phyloP scores from a whole-genome alignment of 306 rosid species.

The Purshia tridentata region DNA sequence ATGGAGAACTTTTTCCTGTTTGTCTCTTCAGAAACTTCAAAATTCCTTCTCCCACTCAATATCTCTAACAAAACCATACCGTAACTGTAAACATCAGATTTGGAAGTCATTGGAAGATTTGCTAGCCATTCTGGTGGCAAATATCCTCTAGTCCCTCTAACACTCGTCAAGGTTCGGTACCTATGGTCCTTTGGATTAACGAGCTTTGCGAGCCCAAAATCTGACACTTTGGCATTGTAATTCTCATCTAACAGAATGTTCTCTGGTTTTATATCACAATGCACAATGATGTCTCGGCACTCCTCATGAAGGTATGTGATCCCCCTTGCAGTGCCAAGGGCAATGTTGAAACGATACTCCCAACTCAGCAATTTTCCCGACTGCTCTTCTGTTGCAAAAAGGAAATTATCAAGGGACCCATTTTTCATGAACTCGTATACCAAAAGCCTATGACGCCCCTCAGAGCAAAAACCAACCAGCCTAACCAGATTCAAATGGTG shows the following conservation, averaged over 20 bases:
- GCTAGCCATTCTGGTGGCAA: slow-evolving; percentile 93
- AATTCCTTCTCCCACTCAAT: slow-evolving; percentile 79
- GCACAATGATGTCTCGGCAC: slow-evolving; percentile 85
- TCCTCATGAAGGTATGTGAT: slow-evolving; percentile 90
- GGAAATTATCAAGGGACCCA: slow-evolving; percentile 64
- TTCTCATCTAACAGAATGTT: slow-evolving; percentile 80
- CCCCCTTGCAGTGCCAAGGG: slow-evolving; percentile 82
- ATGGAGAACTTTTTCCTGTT: slow-evolving; percentile 55
- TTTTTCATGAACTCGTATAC: slow-evolving; percentile 90
- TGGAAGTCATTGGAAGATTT: slow-evolving; percentile 70
- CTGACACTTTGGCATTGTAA: slow-evolving; percentile 73
- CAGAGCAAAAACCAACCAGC: slow-evolving; percentile 86
- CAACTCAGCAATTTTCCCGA: slow-evolving; percentile 59
- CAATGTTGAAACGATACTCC: slow-evolving; percentile 63
- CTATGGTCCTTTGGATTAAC: slow-evolving; percentile 52
- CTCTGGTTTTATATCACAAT: slow-evolving; percentile 87
- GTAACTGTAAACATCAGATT: slow-evolving; percentile 71
- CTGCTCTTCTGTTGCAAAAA: slow-evolving; percentile 43
- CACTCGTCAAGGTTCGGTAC: slow-evolving; percentile 63
- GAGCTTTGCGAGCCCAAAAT: slow-evolving; percentile 87
- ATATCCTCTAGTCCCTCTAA: slow-evolving; percentile 80
- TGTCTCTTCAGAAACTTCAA: slow-evolving; percentile 65
- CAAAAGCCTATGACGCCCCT: slow-evolving; percentile 78
- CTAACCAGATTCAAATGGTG: slow-evolving; percentile 90
- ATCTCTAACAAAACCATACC: slow-evolving; percentile 91